Conservation (phyloP, 2,329 filamentous ascomycete genomes). For the Xylariales sp. region DNA sequence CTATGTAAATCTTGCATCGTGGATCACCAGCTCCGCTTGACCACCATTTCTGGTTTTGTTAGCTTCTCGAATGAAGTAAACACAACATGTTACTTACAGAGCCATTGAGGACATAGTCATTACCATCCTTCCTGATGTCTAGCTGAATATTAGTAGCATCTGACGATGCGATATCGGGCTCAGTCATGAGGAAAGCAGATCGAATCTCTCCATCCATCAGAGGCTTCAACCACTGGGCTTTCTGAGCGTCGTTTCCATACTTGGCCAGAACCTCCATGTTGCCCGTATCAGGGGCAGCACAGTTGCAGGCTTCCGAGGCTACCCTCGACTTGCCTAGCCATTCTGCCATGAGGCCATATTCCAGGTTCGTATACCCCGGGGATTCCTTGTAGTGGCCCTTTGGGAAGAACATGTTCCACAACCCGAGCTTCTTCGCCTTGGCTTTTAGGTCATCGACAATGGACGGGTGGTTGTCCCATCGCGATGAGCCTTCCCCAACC, state of each 20-base stretch:
- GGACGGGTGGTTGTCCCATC: conserved; percentile 75
- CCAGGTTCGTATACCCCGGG: conserved; percentile 88
- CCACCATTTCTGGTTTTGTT: conserved; percentile 82
- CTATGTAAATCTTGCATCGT: conserved; percentile 87
- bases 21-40: conserved; percentile 91
- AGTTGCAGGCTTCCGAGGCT: conserved; percentile 86
- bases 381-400: conserved; percentile 94
- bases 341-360: conserved; percentile 98
- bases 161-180: conserved; percentile 80
- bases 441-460: conserved; percentile 87
- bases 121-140: conserved; percentile 74
- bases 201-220: conserved; percentile 80
- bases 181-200: conserved; percentile 91
- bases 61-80: not conserved
- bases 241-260: conserved; percentile 82
- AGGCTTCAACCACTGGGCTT: conserved; percentile 76
- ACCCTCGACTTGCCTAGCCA: conserved; percentile 80
- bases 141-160: conserved; percentile 93
- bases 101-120: conserved; percentile 89
- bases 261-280: conserved; percentile 96
- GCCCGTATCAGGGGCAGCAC: conserved; percentile 84
- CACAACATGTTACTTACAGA: conserved; percentile 43
- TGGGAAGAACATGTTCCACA: conserved; percentile 98
- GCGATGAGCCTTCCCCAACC: conserved; percentile 66
- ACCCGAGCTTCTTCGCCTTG: conserved; percentile 74